Conservation (phyloP, 805 yeast species). For the Gaillardinia entomophila region DNA sequence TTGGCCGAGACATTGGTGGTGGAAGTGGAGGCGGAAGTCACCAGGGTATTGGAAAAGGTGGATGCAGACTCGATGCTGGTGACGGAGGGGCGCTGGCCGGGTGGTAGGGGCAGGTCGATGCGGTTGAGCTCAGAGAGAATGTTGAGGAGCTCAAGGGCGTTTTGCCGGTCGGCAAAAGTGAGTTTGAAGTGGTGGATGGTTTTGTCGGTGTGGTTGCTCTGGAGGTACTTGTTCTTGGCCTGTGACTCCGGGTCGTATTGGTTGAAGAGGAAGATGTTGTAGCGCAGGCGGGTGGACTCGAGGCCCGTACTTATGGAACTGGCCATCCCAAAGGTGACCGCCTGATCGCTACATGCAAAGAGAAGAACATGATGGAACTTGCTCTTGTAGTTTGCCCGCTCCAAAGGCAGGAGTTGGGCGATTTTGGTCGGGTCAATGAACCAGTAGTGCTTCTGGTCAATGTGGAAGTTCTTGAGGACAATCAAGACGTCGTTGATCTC, state of each 20-base stretch:
- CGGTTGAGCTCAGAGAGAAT: conserved; percentile 9
- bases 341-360: conserved; percentile 10
- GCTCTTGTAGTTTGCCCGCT: conserved; percentile 5
- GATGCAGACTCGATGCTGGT: conserved; percentile 7
- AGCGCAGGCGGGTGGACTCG: conserved; percentile 19
- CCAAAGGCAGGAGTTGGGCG: conserved; percentile 4
- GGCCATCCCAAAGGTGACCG: conserved; percentile 15
- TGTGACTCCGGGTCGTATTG: conserved; percentile 10
- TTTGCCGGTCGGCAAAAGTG: conserved; percentile 13
- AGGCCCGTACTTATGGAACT: conserved; percentile 20
- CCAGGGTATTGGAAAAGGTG: conserved; percentile 2
- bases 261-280: conserved; percentile 15
- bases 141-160: conserved; percentile 12
- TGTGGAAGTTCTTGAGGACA: conserved; percentile 21
- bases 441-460: conserved; percentile 4
- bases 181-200: conserved; percentile 13
- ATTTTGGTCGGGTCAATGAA: conserved; percentile 7
- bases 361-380: conserved; percentile 15
- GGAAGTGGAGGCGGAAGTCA: conserved; percentile 4
- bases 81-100: conserved; percentile 3
- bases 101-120: neutral
- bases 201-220: conserved; percentile 7
- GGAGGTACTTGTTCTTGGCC: conserved; percentile 2
- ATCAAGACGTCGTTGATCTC: conserved; percentile 35
- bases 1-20: conserved; percentile 1